A percentile compares a stretch with the other conserved stretches of the same genome.
phyloP scores from a whole-genome alignment of 164 flowering plant species.

The Chimonanthus praecox region DNA sequence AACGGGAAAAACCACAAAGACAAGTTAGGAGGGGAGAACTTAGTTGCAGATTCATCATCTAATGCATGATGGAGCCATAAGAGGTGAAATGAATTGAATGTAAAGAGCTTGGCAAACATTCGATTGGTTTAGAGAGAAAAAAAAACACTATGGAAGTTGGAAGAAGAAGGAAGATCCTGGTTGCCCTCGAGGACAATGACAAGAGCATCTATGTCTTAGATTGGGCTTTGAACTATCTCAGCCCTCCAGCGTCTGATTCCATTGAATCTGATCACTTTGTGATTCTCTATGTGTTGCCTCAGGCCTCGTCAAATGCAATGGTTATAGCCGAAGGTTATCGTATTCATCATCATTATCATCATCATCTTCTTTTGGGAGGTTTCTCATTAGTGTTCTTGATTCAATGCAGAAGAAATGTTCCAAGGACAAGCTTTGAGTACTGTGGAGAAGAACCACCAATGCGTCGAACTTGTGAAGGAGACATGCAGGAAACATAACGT shows the following conservation, averaged over 20 bases:
- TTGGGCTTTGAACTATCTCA: slow-evolving; percentile 16
- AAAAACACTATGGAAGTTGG: slow-evolving; percentile 7
- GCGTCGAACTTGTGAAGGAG: slow-evolving; percentile 5
- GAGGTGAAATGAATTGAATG: neutral
- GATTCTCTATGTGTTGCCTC: slow-evolving; percentile 2
- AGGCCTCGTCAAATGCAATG: neutral
- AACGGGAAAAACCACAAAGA: neutral
- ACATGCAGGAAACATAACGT: slow-evolving; percentile 13
- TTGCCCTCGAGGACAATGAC: slow-evolving; percentile 11
- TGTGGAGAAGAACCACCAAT: slow-evolving; percentile 3
- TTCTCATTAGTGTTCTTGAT: neutral
- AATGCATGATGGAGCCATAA: neutral
- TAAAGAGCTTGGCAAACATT: neutral
- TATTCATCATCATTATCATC: neutral
- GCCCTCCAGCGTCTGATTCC: neutral
- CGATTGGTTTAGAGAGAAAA: neutral
- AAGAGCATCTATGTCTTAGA: slow-evolving; percentile 14
- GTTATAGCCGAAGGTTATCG: slow-evolving; percentile 7
- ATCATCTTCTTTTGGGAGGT: neutral
- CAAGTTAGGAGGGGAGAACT: neutral
- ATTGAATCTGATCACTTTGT: slow-evolving; percentile 7
- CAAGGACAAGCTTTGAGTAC: neutral
- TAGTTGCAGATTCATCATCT: neutral
- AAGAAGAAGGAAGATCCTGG: slow-evolving; percentile 13
- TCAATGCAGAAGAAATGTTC: neutral